Base-by-base conservation (phyloP, 192 early-diverging fungal genomes). In the Umbelopsis sp. region DNA sequence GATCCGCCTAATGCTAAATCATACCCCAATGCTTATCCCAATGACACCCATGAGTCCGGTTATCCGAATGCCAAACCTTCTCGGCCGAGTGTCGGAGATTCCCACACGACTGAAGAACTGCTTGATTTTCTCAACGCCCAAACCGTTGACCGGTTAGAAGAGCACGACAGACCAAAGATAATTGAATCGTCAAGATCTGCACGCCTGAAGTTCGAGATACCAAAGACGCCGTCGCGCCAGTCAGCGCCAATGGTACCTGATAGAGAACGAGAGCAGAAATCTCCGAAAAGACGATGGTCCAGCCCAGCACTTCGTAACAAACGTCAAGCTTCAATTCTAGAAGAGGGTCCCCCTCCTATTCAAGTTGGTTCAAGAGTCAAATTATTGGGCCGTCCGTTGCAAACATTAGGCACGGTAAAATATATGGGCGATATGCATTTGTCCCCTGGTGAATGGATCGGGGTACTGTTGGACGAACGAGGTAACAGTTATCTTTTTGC, bases 401-500 rank as follows among this genome's bases (percentile, higher is more conserved):
- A 71, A 47, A 78, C 76, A 0, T 61, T 72, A 37, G 76, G 76
- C 7, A 51, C 22, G 11, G 73, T 78, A 49, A 69, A 72, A n/a
- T 78, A 67, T 44, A 78, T 78, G 52, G 76, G 76, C 4, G 12
- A 48, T n/a, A 71, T 78, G 1, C 27, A 58, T 1, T 78, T 78
- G 47, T 49, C 71, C 22, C 69, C 69, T 21, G 76, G 76, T 1
- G 52, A 51, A 21, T 78, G 76, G 76, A 68, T 69, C 15, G 76
- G 76, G 13, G 52, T 78, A 50, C 71, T 73, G 67, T 25, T 78
- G 23, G 71, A 78, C 18, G 69, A 68, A 21, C 49, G 76, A 44
- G 35, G 74, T 76, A 76, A 66, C 46, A 58, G 53, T 20, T 23
- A 30, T 30, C 27, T 53, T 12, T 4, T 53, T 12, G n/a, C 1